Evolutionary conservation across 148 eudicot genomes (phyloP), one percentile per base, ranked within the genome.

Genomic region (Vaccinium darrowii): DNA sequence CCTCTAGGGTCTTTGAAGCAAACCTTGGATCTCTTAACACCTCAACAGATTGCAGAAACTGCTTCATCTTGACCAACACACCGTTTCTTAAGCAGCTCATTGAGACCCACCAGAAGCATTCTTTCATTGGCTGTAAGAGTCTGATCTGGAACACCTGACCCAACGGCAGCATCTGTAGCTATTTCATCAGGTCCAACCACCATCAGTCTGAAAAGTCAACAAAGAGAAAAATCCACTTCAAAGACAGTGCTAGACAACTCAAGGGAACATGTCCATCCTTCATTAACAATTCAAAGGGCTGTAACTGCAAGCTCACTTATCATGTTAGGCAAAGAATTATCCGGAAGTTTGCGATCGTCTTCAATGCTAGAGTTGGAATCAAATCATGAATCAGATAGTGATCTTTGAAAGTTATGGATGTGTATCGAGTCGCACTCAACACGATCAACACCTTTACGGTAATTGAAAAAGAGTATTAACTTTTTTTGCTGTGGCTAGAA

Each of bases 11-110:
- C 91, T 54, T 89, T 90, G 78, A 92, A 81, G 84, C 93, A 91
- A 75, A 89, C 90, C 49, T 91, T 87, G 33, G 93, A 92, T 88
- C 93, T 92, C 89, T 88, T 92, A 60, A 92, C 93, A 88, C 91
- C 93, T 63, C 93, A 90, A 88, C 86, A 88, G 63, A 92, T 89
- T 56, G 92, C 89, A 81, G 89, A 72, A 72, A 92, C 92, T 63
- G 93, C 93, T 86, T 92, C 93, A 84, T 92, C 92, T 86, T 92
- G 93, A 86, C 93, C 93, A 86, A 90, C 81, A 79, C 90, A 92
- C 67, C 93, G 85, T 86, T 87, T 89, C 89, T 86, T 92, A 23
- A 92, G 92, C 76, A 83, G 89, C 30, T 90, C 91, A 60, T 88
- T 88, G 71, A 92, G 92, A 82, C 91, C 93, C 51, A 92, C 84